These are phyloP conservation scores for Tulasnella sp. DNA, from an alignment of 768 basidiomycete genomes.

Conservation along the genomic window DNA sequence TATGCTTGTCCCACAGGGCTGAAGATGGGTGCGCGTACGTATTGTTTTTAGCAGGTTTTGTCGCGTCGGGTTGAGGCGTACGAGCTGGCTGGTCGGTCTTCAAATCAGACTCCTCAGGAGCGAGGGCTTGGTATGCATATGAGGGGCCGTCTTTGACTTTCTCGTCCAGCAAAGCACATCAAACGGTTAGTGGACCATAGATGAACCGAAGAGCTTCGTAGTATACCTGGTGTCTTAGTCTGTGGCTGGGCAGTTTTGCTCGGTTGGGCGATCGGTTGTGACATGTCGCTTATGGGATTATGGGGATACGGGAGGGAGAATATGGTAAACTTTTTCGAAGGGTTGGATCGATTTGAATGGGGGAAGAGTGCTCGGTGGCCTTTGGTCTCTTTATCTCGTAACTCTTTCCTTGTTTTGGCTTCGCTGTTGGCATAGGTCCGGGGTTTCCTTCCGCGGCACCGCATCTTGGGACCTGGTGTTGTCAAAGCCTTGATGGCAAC, in stretches of 20 bases:
- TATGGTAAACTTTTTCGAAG: background rate
- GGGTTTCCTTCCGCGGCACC: background rate
- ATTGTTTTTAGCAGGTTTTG: background rate
- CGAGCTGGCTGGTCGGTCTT: background rate
- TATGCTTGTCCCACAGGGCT: no score
- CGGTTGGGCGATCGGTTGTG: background rate
- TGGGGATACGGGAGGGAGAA: background rate
- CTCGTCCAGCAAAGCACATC: no score
- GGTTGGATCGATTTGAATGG: background rate
- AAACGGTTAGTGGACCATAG: no score
- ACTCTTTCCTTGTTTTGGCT: no score
- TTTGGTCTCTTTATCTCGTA: no score
- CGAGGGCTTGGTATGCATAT: background rate
- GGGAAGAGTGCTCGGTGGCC: background rate
- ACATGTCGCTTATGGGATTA: background rate
- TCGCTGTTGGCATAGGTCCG: background rate
- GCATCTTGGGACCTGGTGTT: background rate
- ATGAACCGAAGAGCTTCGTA: no score
- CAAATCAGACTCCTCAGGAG: background rate
- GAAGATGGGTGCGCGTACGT: no score
- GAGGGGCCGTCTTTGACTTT: no score
- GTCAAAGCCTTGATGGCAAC: background rate
- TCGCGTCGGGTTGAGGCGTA: background rate
- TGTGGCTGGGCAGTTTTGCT: no score
- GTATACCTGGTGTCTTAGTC: no score